Percentiles rank a stretch among this genome's conserved stretches.
These are phyloP conservation scores for Pleurozium schreberi DNA, from an alignment of 225 moss, liverwort and hornwort species.

Conservation along the genomic window DNA sequence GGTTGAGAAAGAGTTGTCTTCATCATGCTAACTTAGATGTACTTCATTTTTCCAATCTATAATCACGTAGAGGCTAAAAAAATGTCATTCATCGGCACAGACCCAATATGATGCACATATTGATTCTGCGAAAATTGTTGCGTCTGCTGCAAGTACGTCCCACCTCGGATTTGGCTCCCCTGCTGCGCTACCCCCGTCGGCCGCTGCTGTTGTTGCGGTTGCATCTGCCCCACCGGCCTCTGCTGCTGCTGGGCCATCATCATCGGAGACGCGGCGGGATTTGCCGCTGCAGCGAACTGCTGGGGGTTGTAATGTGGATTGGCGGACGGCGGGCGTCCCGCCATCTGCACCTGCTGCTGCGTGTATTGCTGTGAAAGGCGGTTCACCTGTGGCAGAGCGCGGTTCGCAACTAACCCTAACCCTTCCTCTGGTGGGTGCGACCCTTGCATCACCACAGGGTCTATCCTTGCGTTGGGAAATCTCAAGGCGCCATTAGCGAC, in stretches of 20 bases:
- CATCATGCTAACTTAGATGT: neutral
- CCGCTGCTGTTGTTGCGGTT: constrained; percentile 30
- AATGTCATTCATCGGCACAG: constrained; percentile 11
- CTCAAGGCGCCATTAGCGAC: neutral
- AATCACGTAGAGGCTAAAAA: too few relatives aligned
- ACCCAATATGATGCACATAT: constrained; percentile 26
- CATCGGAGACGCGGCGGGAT: constrained; percentile 18
- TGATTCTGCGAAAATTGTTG: constrained; percentile 21
- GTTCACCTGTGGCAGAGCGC: neutral
- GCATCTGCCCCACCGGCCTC: constrained; percentile 22
- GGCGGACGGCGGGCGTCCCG: constrained; percentile 22
- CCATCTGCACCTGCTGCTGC: constrained; percentile 19
- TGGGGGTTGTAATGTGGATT: constrained; percentile 37
- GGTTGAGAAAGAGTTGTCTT: neutral
- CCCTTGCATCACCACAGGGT: neutral
- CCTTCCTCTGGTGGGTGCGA: neutral
- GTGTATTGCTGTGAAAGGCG: neutral
- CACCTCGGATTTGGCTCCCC: constrained; percentile 23
- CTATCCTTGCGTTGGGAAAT: neutral
- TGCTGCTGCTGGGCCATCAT: constrained; percentile 24
- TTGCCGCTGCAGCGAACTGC: constrained; percentile 18
- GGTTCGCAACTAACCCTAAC: constrained; percentile 5
- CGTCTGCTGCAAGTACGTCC: constrained; percentile 31
- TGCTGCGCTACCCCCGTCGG: constrained; percentile 10
- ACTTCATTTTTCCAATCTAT: accelerated